A percentile compares a stretch with the other conserved stretches of the same genome.
These are phyloP conservation scores for Leavenworthia alabamica DNA, from an alignment of 345 rosid genomes.

Conservation along the genomic window DNA sequence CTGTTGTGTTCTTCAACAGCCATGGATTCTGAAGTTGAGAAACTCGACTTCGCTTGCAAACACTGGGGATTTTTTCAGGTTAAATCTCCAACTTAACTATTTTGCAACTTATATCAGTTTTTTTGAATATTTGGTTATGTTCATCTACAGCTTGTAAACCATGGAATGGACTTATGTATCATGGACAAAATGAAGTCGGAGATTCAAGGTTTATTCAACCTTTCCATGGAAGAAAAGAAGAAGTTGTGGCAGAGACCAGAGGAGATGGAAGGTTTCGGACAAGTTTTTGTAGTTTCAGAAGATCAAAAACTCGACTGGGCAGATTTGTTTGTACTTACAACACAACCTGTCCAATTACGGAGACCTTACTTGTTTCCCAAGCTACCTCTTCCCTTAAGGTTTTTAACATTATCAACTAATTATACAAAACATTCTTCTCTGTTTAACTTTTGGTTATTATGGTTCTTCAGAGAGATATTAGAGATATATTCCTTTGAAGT, in stretches of 20 bases:
- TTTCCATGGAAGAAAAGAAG: too few species aligned
- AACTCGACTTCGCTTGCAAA: slow-evolving; percentile 48
- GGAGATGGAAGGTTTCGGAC: too few species aligned
- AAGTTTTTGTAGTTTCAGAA: too few species aligned
- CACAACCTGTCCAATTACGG: slow-evolving; percentile 22
- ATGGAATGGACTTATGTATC: too few species aligned
- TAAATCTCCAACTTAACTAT: not conserved
- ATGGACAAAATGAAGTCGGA: too few species aligned
- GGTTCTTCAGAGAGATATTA: slow-evolving; percentile 38
- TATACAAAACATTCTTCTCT: not conserved
- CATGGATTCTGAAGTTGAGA: not conserved
- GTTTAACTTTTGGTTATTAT: not conserved
- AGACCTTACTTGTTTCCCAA: slow-evolving; percentile 33
- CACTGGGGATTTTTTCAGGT: slow-evolving; percentile 71
- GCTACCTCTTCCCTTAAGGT: slow-evolving; percentile 37
- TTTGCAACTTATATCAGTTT: not conserved
- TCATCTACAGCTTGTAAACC: too few species aligned
- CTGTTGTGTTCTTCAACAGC: too few species aligned
- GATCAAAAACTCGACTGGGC: too few species aligned
- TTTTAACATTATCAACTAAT: not conserved
- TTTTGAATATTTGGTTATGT: too few species aligned
- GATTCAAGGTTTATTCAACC: too few species aligned
- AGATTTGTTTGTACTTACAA: slow-evolving; percentile 12
- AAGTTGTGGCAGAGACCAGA: too few species aligned
- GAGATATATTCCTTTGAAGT: slow-evolving; percentile 39